phyloP scores from a whole-genome alignment of 2,329 filamentous ascomycete genomes.

The Bipolaris oryzae region DNA sequence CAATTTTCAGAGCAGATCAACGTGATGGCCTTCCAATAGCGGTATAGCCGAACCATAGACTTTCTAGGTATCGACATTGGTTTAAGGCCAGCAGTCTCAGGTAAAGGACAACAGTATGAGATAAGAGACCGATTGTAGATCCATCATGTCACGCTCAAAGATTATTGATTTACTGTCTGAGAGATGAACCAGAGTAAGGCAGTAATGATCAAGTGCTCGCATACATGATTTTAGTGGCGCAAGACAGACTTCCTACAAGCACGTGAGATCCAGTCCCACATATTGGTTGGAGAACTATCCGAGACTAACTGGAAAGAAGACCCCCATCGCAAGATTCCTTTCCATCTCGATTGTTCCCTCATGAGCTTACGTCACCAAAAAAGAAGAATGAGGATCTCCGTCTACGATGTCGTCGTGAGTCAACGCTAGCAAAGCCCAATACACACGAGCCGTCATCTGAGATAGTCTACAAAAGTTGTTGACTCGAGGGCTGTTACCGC shows the following conservation, averaged over 20 bases:
- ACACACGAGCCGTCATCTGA: not conserved
- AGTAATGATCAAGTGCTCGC: too few species aligned
- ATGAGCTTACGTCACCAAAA: not conserved
- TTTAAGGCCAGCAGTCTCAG: not conserved
- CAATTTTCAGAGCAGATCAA: too few species aligned
- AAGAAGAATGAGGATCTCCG: not conserved
- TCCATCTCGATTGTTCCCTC: not conserved
- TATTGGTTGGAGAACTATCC: not conserved
- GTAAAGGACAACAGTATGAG: not conserved
- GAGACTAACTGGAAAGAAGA: not conserved
- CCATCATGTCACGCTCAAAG: not conserved
- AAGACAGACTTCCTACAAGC: too few species aligned
- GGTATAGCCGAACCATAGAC: not conserved
- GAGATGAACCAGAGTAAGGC: not conserved
- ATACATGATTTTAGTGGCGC: too few species aligned
- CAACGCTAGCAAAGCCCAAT: not conserved
- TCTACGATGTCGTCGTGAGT: not conserved
- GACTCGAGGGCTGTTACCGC: slow-evolving; percentile 1
- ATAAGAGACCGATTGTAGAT: not conserved
- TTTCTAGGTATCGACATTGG: not conserved
- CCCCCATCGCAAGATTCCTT: not conserved
- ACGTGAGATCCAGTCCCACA: not conserved
- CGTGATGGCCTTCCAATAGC: too few species aligned
- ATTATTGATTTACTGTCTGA: too few species aligned
- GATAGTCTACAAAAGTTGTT: not conserved